Evolutionary conservation across 108 stramenopile genomes (phyloP).

Genomic region (Stephanodiscus minutulus): DNA sequence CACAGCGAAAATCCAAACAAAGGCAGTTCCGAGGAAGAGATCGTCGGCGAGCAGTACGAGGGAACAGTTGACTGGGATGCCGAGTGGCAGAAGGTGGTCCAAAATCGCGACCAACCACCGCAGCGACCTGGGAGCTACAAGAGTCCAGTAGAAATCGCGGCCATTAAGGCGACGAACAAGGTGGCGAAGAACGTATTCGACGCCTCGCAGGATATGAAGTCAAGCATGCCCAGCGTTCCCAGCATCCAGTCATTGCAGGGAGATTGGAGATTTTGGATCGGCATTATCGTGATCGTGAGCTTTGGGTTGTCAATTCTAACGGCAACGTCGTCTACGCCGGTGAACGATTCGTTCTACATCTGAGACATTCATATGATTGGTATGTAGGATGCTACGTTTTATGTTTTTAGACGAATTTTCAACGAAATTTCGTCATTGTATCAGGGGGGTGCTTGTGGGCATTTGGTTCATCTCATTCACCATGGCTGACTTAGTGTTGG

Average conservation of each 20-base stretch:
- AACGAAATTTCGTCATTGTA: neutral
- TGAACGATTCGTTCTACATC: conserved; percentile 46
- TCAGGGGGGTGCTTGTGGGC: neutral
- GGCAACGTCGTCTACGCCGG: conserved; percentile 19
- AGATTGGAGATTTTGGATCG: conserved; percentile 53
- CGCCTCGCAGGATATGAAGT: conserved; percentile 40
- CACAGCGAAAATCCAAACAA: conserved; percentile 23
- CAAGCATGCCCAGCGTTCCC: conserved; percentile 18
- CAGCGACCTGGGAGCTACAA: conserved; percentile 35
- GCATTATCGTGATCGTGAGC: conserved; percentile 34
- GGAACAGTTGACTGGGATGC: conserved; percentile 45
- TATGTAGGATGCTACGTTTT: neutral
- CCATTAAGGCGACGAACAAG: conserved; percentile 38
- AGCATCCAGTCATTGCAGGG: conserved; percentile 39
- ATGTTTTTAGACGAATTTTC: neutral
- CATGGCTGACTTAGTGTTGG: neutral
- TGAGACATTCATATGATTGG: conserved; percentile 6
- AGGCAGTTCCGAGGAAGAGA: conserved; percentile 10
- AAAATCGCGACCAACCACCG: conserved; percentile 34
- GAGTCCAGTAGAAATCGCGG: conserved; percentile 33
- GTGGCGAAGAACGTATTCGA: conserved; percentile 50
- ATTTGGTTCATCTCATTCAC: neutral
- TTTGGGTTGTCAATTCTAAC: conserved; percentile 42
- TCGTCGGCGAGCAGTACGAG: conserved; percentile 12
- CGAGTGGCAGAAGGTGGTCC: conserved; percentile 49